Evolutionary conservation across 768 basidiomycete species (phyloP), one percentile per base, ranked within the genome.

Genomic region (Megacollybia marginata): DNA sequence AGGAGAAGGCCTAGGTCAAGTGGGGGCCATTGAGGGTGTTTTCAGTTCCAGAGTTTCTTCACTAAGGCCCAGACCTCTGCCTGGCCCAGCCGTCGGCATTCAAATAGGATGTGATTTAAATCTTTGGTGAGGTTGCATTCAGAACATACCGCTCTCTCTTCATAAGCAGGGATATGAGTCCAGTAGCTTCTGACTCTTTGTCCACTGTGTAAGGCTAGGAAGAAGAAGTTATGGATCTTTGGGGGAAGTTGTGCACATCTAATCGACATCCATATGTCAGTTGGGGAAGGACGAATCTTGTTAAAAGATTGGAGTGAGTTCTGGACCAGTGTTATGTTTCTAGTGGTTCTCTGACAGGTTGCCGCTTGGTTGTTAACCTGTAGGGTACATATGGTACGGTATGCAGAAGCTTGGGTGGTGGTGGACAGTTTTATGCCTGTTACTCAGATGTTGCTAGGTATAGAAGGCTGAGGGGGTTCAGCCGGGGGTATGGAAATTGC

Each of bases 41-140:
- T 61, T 9, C 46, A 61, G 0, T 23, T 16, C 51, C 60, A 63
- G 1, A 63, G 19, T n/a, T 53, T 33, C 35, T 53, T 43, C 0
- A 52, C 55, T 1, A 55, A 28, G 12, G 48, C 19, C 66, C 66
- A 68, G 5, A 64, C 38, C 23, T 18, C 20, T 28, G 47, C 46
- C 43, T 63, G 63, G 0, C 60, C 61, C 1, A 53, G 49, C 1
- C 46, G 50, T 44, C 32, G 31, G 43, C 67, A 69, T 20, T 64
- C 50, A 0, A 45, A 51, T 1, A 68, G 55, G 6, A 67, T 66
- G 43, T 69, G 66, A 9, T 60, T 56, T 51, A 69, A 56, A 9
- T 57, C 33, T 46, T 68, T 66, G 10, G 13, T 51, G 0, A 20
- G 48, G 0, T 36, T 19, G 32, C 63, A 63, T 1, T 47, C 33